A percentile compares a stretch with the other conserved stretches of the same genome.
Conservation (phyloP, 2,329 filamentous ascomycete genomes). For the Penicillium crustosum region DNA sequence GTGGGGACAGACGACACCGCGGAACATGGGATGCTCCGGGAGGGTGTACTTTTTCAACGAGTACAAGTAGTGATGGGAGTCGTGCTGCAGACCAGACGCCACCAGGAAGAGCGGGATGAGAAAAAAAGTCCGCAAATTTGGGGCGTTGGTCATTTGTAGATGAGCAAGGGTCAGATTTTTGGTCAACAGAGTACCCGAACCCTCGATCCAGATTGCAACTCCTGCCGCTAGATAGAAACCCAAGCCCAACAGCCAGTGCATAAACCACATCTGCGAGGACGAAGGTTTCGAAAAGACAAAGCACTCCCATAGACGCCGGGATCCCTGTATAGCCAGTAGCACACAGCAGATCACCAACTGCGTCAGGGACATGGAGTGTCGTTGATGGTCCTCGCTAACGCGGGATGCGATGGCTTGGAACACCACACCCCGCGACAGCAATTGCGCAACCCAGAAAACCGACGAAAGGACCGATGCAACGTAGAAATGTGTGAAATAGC, state of each 20-base stretch:
- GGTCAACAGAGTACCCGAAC: slow-evolving; percentile 52
- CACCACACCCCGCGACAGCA: slow-evolving; percentile 54
- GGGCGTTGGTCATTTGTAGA: slow-evolving; percentile 40
- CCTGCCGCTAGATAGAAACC: slow-evolving; percentile 73
- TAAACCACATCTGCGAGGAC: slow-evolving; percentile 77
- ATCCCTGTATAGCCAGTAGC: slow-evolving; percentile 73
- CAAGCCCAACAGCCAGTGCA: slow-evolving; percentile 78
- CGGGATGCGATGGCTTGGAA: slow-evolving; percentile 52
- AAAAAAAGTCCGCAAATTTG: slow-evolving; percentile 54
- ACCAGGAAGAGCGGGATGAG: slow-evolving; percentile 65
- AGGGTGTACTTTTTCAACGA: slow-evolving; percentile 79
- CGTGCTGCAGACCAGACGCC: slow-evolving; percentile 72
- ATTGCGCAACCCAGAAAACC: slow-evolving; percentile 70
- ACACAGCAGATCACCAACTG: slow-evolving; percentile 68
- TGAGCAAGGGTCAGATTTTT: slow-evolving; percentile 36
- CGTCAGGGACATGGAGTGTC: slow-evolving; percentile 55
- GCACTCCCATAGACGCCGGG: slow-evolving; percentile 75
- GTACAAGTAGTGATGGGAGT: slow-evolving; percentile 69
- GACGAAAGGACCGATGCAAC: slow-evolving; percentile 67
- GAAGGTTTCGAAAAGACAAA: slow-evolving; percentile 64
- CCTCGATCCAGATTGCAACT: slow-evolving; percentile 81
- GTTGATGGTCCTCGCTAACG: slow-evolving; percentile 37
- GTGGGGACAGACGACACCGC: slow-evolving; percentile 75
- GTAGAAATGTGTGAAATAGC: slow-evolving; percentile 90
- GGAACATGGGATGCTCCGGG: slow-evolving; percentile 71